phyloP scores from a whole-genome alignment of 345 rosid species.

The Balakata baccata region DNA sequence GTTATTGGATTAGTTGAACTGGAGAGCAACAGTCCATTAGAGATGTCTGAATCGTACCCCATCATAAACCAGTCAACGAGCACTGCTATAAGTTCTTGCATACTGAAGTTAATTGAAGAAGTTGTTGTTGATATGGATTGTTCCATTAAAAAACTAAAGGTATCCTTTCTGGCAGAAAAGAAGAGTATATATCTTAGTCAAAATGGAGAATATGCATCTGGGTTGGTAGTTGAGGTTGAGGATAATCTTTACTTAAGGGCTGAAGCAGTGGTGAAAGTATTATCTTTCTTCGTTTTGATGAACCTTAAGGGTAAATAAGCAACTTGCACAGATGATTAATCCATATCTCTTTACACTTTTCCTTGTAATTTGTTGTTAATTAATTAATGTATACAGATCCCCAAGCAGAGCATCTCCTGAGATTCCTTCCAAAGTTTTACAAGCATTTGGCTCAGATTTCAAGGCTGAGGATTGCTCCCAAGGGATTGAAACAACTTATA shows the following conservation, averaged over 20 bases:
- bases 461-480: constrained; percentile 65
- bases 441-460: constrained; percentile 75
- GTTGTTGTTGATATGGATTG: constrained; percentile 60
- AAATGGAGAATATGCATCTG: constrained; percentile 36
- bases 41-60: constrained; percentile 45
- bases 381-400: constrained; percentile 43
- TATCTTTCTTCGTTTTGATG: constrained; percentile 69
- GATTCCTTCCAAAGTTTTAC: constrained; percentile 57
- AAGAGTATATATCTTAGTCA: constrained; percentile 32
- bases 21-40: constrained; percentile 23
- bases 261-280: constrained; percentile 52
- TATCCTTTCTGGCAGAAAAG: constrained; percentile 35
- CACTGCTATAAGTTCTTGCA: constrained; percentile 42
- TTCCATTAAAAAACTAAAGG: constrained; percentile 58
- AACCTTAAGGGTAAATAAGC: constrained; percentile 57
- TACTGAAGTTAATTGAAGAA: constrained; percentile 51
- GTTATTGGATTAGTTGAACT: constrained; percentile 41
- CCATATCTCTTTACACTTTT: constrained; percentile 8
- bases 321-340: constrained; percentile 8
- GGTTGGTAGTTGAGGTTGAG: constrained; percentile 49
- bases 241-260: constrained; percentile 56
- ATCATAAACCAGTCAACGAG: constrained; percentile 52
- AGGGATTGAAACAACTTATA: constrained; percentile 67
- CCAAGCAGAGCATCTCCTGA: constrained; percentile 64
- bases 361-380: too few relatives aligned